A percentile compares a stretch with the other conserved stretches of the same genome.
Conservation (phyloP, 345 rosid genomes). For the Alliaria petiolata region DNA sequence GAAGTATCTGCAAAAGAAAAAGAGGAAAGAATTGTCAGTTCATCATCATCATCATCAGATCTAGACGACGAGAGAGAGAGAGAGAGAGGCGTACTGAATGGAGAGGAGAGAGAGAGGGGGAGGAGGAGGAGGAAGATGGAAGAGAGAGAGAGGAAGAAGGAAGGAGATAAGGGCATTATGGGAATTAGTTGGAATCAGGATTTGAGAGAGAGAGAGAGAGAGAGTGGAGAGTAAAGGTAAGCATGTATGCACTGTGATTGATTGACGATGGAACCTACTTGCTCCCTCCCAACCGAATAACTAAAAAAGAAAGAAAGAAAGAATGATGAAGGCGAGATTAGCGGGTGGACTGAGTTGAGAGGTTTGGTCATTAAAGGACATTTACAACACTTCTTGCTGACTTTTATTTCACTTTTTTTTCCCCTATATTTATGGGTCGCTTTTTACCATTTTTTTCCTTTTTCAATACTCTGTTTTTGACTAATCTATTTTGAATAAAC, state of each 20-base stretch:
- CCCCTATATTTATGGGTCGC: background rate
- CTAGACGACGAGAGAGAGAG: conserved; percentile 30
- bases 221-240: conserved; percentile 5
- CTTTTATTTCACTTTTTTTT: conserved; percentile 8
- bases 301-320: background rate
- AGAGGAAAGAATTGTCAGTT: background rate
- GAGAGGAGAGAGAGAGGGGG: conserved; percentile 23
- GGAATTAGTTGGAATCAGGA: background rate
- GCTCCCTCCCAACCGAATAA: too few species aligned
- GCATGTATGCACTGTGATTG: conserved; percentile 4
- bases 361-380: conserved; percentile 17
- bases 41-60: conserved; percentile 11
- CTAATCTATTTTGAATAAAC: background rate
- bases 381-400: conserved; percentile 17
- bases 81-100: conserved; percentile 21
- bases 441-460: background rate
- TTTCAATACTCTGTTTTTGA: conserved; percentile 4
- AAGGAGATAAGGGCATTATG: conserved; percentile 32
- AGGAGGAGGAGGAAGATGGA: conserved; percentile 16
- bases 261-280: background rate
- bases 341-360: conserved; percentile 29
- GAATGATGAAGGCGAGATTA: conserved; percentile 27
- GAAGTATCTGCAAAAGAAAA: conserved; percentile 45
- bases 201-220: conserved; percentile 20
- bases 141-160: conserved; percentile 26